Conservation (phyloP, 805 yeast genomes). For the Metschnikowia colocasiae region DNA sequence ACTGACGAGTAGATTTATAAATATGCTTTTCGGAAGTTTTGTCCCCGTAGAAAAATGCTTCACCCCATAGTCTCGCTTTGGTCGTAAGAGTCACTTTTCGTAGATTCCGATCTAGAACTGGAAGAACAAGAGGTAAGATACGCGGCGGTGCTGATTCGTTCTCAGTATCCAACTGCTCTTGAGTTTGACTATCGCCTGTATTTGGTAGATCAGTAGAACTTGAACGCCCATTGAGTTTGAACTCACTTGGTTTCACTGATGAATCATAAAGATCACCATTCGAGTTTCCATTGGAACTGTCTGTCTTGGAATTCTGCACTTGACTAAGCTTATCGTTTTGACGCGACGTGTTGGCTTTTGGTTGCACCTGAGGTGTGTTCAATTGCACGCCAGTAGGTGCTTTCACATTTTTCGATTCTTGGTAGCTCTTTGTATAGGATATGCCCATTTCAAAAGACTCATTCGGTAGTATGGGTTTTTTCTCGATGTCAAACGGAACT, state of each 20-base stretch:
- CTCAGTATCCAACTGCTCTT: background rate
- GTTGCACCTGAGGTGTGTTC: background rate
- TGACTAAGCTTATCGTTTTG: background rate
- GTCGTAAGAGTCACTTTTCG: slow-evolving; percentile 21
- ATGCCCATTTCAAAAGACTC: slow-evolving; percentile 30
- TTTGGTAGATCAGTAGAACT: background rate
- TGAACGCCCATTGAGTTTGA: background rate
- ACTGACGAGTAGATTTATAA: slow-evolving; percentile 10
- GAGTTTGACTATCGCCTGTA: background rate
- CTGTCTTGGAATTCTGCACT: background rate
- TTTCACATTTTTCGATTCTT: background rate
- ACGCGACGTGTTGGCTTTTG: background rate
- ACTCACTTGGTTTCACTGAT: background rate
- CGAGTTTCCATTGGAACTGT: background rate
- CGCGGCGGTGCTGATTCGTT: background rate
- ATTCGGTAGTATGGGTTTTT: slow-evolving; percentile 32
- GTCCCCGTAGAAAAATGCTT: slow-evolving; percentile 15
- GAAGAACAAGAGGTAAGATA: slow-evolving; percentile 10
- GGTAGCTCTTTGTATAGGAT: background rate
- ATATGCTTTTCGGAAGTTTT: slow-evolving; percentile 16
- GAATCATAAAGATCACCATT: background rate
- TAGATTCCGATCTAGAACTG: slow-evolving; percentile 18
- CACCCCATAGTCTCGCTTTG: slow-evolving; percentile 19
- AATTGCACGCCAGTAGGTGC: background rate
- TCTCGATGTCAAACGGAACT: slow-evolving; percentile 28